Evolutionary conservation across 139 green algal genomes (phyloP).

Genomic region (Chlorella sp.): DNA sequence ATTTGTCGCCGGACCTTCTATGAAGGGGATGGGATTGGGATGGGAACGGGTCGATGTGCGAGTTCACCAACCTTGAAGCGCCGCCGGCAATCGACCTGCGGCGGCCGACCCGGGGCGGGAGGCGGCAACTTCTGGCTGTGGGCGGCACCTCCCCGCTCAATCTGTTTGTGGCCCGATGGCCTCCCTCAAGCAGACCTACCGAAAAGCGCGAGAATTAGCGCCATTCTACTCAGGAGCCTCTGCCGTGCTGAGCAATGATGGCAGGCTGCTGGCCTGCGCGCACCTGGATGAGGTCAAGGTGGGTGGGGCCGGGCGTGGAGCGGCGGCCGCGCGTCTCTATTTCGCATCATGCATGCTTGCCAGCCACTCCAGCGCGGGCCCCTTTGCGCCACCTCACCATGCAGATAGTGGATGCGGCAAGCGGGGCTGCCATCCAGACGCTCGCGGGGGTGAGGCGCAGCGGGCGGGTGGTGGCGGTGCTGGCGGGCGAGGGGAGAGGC

Average conservation of each 20-base stretch:
- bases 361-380: background rate
- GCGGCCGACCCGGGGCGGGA: no score
- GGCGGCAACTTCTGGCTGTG: background rate
- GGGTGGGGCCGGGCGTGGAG: background rate
- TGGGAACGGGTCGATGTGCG: no score
- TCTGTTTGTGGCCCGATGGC: conserved; percentile 1
- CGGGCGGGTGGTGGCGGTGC: background rate
- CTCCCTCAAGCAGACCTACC: conserved; percentile 71
- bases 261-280: conserved; percentile 69
- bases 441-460: conserved; percentile 63
- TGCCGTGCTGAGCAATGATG: conserved; percentile 61
- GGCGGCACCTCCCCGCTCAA: background rate
- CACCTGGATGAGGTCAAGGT: conserved; percentile 93
- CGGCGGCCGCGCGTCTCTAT: background rate
- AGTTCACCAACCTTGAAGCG: no score
- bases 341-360: background rate
- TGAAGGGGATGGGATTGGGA: no score
- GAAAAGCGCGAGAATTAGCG: conserved; percentile 65
- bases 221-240: conserved; percentile 90
- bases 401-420: conserved; percentile 73
- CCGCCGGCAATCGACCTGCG: no score
- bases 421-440: conserved; percentile 59
- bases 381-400: background rate
- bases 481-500: no score
- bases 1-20: no score